Base-by-base conservation (phyloP, 2,329 filamentous ascomycete genomes). In the Ceratocystis cubensis region DNA sequence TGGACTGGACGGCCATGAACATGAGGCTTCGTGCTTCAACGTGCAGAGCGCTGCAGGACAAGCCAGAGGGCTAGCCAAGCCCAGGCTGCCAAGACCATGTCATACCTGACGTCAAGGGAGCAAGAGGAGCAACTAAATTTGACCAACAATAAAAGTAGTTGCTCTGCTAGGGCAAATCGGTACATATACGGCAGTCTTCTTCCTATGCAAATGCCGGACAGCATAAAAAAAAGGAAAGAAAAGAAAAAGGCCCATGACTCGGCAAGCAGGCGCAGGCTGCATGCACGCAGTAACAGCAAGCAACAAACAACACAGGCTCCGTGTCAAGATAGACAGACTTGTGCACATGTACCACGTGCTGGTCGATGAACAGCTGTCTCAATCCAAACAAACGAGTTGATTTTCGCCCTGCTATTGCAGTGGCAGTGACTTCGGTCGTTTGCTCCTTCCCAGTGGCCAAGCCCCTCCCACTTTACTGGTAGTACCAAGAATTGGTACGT, bases 101-200 rank as follows among this genome's bases (percentile, higher is more conserved):
- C 25, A 59, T 59, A 59, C 56, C 56, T 20, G 25, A n/a, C 28
- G 56, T 33, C 25, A 33, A 59, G 33, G n/a, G 22, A 37, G 17
- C 15, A 37, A 59, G 4, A 59, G 56, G 56, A 33, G 7, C 56
- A 7, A 33, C 28, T 7, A 4, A 33, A 30, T 8, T 33, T 59
- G 28, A 7, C 56, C 56, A 59, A 59, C 56, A 59, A 59, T 20
- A n/a, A 33, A 37, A n/a, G 56, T 59, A 59, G 28, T n/a, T 59
- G 6, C 28, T 59, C 13, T 33, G 33, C 28, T 33, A 5, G 56
- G 56, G n/a, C 56, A 59, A 37, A 37, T 5, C 56, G 56, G 28
- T n/a, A 59, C 56, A 33, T 59, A 17, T 17, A 20, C 17, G 46
- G 22, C 7, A 50, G 3, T 8, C 17, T n/a, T n/a, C n/a, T 5